Evolutionary conservation across 164 flowering plant species (phyloP).

Genomic region (Umbilicus rupestris): DNA sequence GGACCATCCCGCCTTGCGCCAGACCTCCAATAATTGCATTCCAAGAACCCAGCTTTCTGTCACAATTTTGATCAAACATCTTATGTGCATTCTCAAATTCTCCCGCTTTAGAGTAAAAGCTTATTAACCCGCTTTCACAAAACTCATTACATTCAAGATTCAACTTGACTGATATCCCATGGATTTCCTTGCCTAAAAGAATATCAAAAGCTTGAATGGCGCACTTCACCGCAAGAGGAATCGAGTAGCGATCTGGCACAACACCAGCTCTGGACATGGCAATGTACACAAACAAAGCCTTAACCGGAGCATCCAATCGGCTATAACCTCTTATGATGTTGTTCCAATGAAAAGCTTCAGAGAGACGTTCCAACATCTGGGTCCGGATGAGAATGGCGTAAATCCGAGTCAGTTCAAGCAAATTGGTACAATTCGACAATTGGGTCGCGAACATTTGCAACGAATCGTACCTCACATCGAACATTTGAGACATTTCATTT

Average conservation of each 20-base stretch:
- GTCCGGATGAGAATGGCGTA: constrained; percentile 32
- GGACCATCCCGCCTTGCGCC: constrained; percentile 40
- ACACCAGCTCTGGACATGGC: constrained; percentile 38
- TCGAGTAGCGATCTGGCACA: constrained; percentile 42
- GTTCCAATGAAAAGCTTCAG: constrained; percentile 46
- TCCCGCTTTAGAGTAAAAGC: constrained; percentile 35
- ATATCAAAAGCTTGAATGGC: constrained; percentile 20
- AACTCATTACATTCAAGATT: constrained; percentile 39
- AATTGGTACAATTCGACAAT: constrained; percentile 26
- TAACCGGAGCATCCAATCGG: constrained; percentile 23
- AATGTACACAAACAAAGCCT: constrained; percentile 26
- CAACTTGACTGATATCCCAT: constrained; percentile 22
- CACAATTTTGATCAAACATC: constrained; percentile 46
- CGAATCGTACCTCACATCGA: constrained; percentile 8
- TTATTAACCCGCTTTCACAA: constrained; percentile 53
- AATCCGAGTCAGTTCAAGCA: constrained; percentile 23
- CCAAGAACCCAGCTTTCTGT: constrained; percentile 57
- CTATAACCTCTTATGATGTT: constrained; percentile 38
- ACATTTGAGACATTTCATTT: not conserved
- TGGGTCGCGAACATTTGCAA: constrained; percentile 18
- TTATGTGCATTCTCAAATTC: constrained; percentile 36
- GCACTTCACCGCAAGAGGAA: constrained; percentile 50
- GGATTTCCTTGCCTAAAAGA: constrained; percentile 29
- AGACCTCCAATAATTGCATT: constrained; percentile 49
- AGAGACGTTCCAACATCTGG: constrained; percentile 18